These are phyloP conservation scores for Kwoniella europaea DNA, from an alignment of 768 basidiomycete genomes.

Conservation along the genomic window DNA sequence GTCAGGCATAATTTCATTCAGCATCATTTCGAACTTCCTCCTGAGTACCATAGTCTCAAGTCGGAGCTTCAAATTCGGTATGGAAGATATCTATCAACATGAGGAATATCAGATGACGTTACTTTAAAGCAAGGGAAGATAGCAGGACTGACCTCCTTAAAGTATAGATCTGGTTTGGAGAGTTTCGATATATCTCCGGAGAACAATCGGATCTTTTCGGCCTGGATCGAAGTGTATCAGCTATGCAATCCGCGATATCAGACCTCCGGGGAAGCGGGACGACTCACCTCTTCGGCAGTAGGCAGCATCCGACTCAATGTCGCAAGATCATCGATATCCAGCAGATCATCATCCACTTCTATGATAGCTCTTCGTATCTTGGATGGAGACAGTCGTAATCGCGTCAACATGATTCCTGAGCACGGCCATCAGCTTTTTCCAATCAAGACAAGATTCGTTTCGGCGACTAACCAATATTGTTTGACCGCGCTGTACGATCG, in stretches of 20 bases:
- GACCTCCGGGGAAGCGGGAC: background rate
- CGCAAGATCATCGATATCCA: conserved; percentile 77
- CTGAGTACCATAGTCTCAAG: conserved; percentile 83
- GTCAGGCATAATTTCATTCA: conserved; percentile 83
- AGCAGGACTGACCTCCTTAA: conserved; percentile 66
- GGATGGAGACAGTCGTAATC: conserved; percentile 69
- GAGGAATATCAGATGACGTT: conserved; percentile 64
- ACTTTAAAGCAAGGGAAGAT: background rate
- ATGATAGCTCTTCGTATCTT: conserved; percentile 75
- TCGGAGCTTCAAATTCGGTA: conserved; percentile 75
- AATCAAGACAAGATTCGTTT: background rate
- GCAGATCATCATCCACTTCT: conserved; percentile 69
- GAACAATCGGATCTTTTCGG: conserved; percentile 70
- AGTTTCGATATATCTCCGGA: conserved; percentile 71
- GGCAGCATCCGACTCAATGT: conserved; percentile 77
- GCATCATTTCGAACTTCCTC: conserved; percentile 76
- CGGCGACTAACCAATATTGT: conserved; percentile 71
- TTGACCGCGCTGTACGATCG: conserved; percentile 66
- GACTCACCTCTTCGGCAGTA: conserved; percentile 75
- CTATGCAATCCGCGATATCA: background rate
- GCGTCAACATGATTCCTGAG: conserved; percentile 82
- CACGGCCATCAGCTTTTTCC: background rate
- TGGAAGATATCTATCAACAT: conserved; percentile 44
- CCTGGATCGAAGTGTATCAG: conserved; percentile 58
- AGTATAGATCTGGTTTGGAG: conserved; percentile 82